phyloP scores from a whole-genome alignment of 208 protist species.

The Trypanosoma congolense region DNA sequence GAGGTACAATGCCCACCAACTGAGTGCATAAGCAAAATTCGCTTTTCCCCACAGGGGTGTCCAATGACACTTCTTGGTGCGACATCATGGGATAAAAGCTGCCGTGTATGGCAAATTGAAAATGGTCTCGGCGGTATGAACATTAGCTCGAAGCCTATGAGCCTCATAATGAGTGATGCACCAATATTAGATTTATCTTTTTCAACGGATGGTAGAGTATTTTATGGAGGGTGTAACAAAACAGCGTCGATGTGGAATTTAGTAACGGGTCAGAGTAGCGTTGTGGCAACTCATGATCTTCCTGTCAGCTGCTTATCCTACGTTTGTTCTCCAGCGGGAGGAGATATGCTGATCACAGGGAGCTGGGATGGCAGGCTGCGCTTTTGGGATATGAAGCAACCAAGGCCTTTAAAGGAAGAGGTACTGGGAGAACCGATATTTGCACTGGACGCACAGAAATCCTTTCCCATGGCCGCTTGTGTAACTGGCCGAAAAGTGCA shows the following conservation, averaged over 20 bases:
- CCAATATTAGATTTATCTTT: slow-evolving; percentile 69
- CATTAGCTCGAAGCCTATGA: slow-evolving; percentile 43
- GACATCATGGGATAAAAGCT: slow-evolving; percentile 70
- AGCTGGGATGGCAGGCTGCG: slow-evolving; percentile 84
- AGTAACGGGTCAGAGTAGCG: slow-evolving; percentile 47
- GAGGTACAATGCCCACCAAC: slow-evolving; percentile 42
- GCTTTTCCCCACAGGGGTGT: slow-evolving; percentile 57
- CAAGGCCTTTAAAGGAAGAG: slow-evolving; percentile 53
- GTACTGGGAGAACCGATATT: slow-evolving; percentile 71
- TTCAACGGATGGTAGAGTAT: slow-evolving; percentile 61
- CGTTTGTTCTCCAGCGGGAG: slow-evolving; percentile 31
- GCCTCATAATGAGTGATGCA: slow-evolving; percentile 32
- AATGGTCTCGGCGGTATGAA: slow-evolving; percentile 11
- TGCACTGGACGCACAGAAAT: slow-evolving; percentile 59
- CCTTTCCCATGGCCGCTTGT: slow-evolving; percentile 56
- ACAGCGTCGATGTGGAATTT: slow-evolving; percentile 79
- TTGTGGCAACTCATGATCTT: slow-evolving; percentile 78
- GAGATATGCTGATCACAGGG: slow-evolving; percentile 68
- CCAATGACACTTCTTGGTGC: slow-evolving; percentile 57
- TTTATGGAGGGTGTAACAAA: slow-evolving; percentile 74
- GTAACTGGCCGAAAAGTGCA: slow-evolving; percentile 55
- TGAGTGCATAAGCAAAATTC: slow-evolving; percentile 64
- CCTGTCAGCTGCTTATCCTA: slow-evolving; percentile 72
- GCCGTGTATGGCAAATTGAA: slow-evolving; percentile 72
- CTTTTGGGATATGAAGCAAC: slow-evolving; percentile 81